Percentiles rank a stretch among this genome's conserved stretches.
phyloP scores from a whole-genome alignment of 2,329 filamentous ascomycete species.

The Penicillium griseofulvum region DNA sequence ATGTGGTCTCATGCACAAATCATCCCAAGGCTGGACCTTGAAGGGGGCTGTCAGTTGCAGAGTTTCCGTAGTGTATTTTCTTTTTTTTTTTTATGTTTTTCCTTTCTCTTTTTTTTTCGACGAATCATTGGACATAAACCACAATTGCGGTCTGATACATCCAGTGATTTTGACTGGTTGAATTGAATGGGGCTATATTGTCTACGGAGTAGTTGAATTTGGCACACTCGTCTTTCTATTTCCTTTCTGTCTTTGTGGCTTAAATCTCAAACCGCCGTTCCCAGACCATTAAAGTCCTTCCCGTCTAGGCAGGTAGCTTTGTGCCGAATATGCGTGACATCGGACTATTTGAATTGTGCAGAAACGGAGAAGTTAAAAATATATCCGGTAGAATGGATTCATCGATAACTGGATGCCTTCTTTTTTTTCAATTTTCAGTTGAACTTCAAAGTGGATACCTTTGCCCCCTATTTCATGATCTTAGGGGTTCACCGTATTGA shows the following conservation, averaged over 20 bases:
- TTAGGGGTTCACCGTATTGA: constrained; percentile 1
- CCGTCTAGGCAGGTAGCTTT: not conserved
- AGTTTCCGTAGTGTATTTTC: not conserved
- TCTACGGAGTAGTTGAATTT: not conserved
- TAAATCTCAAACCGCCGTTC: constrained; percentile 18
- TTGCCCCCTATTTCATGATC: constrained; percentile 4
- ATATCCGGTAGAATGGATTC: not conserved
- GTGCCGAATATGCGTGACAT: constrained; percentile 22
- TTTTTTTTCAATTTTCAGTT: constrained; percentile 2
- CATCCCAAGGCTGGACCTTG: not conserved
- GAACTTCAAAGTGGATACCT: not conserved
- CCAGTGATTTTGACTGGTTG: constrained; percentile 16
- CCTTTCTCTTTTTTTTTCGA: not conserved
- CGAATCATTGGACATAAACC: constrained; percentile 14
- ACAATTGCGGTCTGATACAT: constrained; percentile 22
- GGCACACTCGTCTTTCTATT: not conserved
- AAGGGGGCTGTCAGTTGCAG: constrained; percentile 4
- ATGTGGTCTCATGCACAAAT: not conserved
- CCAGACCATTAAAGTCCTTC: constrained; percentile 12
- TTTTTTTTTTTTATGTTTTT: not conserved
- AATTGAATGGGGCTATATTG: not conserved
- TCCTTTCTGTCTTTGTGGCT: constrained; percentile 7
- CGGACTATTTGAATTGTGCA: constrained; percentile 7
- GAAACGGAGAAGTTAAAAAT: constrained; percentile 2
- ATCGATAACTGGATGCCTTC: not conserved